These are phyloP conservation scores for Inga laurina DNA, from an alignment of 306 rosid species.

Conservation along the genomic window DNA sequence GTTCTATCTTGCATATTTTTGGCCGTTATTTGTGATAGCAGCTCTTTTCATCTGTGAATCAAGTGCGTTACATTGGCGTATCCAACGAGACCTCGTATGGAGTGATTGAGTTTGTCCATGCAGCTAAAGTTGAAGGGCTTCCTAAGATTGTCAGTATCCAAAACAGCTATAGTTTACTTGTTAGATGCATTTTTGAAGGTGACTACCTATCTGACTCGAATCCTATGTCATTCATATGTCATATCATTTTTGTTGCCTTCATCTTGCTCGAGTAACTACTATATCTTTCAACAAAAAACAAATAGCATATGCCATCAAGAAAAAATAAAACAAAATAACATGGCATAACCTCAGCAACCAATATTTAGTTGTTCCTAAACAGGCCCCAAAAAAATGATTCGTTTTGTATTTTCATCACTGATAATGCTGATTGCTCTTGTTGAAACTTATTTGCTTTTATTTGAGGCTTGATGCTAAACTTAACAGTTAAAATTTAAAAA, in stretches of 20 bases:
- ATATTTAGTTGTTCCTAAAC: not conserved
- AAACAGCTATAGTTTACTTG: slow-evolving; percentile 76
- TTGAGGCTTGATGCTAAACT: too few species aligned
- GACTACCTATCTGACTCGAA: slow-evolving; percentile 21
- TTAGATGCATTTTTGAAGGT: slow-evolving; percentile 72
- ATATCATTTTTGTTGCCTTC: not conserved
- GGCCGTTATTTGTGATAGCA: slow-evolving; percentile 3
- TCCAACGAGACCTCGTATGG: slow-evolving; percentile 97
- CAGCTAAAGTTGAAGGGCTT: slow-evolving; percentile 82
- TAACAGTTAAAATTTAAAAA: too few species aligned
- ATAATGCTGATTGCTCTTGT: slow-evolving; percentile 6
- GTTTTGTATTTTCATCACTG: not conserved
- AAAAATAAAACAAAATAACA: not conserved
- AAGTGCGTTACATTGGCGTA: slow-evolving; percentile 89
- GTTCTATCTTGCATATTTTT: slow-evolving; percentile 24
- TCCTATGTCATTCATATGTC: not conserved
- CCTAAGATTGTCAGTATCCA: slow-evolving; percentile 95
- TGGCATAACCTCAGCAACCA: not conserved
- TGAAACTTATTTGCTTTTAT: not conserved
- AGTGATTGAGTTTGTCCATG: slow-evolving; percentile 89
- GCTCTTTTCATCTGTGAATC: slow-evolving; percentile 26
- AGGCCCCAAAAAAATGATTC: not conserved
- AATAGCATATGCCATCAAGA: not conserved
- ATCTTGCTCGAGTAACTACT: not conserved
- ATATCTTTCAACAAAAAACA: not conserved